Conservation (phyloP, 805 yeast species). For the Gaillardinia entomophila region DNA sequence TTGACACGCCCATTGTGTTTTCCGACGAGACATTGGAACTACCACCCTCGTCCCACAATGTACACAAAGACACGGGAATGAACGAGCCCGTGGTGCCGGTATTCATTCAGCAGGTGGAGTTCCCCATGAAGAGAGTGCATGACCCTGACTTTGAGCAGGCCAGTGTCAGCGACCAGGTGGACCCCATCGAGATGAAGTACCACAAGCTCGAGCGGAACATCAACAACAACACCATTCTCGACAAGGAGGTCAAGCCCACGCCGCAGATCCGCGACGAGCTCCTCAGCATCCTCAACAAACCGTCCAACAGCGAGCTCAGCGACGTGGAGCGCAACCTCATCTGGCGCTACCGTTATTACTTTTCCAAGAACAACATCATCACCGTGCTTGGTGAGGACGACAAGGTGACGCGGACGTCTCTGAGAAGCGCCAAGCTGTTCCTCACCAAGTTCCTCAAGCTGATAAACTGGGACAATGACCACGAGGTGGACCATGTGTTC, state of each 20-base stretch:
- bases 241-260: slow-evolving; percentile 83
- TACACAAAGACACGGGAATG: background rate
- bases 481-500: slow-evolving; percentile 74
- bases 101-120: slow-evolving; percentile 27
- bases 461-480: slow-evolving; percentile 81
- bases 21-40: slow-evolving; percentile 48
- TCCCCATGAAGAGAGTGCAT: slow-evolving; percentile 28
- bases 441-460: slow-evolving; percentile 81
- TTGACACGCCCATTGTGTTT: slow-evolving; percentile 68
- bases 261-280: slow-evolving; percentile 75
- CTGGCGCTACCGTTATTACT: slow-evolving; percentile 87
- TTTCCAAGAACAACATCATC: slow-evolving; percentile 25
- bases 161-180: slow-evolving; percentile 29
- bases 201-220: slow-evolving; percentile 74
- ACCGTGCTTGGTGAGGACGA: slow-evolving; percentile 4
- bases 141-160: slow-evolving; percentile 37
- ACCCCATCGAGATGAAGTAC: slow-evolving; percentile 86
- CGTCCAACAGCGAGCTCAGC: slow-evolving; percentile 76
- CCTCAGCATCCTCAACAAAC: slow-evolving; percentile 60
- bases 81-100: too few species aligned
- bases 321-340: slow-evolving; percentile 81
- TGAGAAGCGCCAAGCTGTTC: slow-evolving; percentile 21
- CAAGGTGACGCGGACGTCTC: slow-evolving; percentile 4
- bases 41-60: slow-evolving; percentile 2
- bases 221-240: slow-evolving; percentile 70